Conservation (phyloP, 805 yeast genomes). For the Lachancea cidri region DNA sequence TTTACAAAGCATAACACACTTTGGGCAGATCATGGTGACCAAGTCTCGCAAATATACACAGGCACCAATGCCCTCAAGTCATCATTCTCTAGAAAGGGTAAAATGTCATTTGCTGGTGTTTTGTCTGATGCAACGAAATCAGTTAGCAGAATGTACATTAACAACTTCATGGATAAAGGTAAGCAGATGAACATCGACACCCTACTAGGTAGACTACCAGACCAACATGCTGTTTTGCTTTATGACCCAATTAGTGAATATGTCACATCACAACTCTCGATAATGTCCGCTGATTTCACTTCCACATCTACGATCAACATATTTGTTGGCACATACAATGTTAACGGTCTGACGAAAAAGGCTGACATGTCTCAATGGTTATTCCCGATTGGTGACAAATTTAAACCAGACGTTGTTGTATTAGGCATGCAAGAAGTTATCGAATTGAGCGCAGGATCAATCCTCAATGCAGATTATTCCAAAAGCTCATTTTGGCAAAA, state of each 20-base stretch:
- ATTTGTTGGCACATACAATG: slow-evolving; percentile 81
- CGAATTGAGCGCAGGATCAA: slow-evolving; percentile 87
- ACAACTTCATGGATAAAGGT: slow-evolving; percentile 88
- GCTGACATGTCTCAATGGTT: slow-evolving; percentile 71
- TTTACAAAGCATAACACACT: slow-evolving; percentile 72
- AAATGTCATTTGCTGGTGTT: slow-evolving; percentile 95
- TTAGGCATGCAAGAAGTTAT: slow-evolving; percentile 93
- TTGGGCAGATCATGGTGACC: slow-evolving; percentile 99
- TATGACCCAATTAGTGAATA: slow-evolving; percentile 87
- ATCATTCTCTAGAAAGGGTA: slow-evolving; percentile 89
- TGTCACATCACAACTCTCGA: slow-evolving; percentile 56
- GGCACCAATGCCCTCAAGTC: slow-evolving; percentile 97
- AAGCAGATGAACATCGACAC: slow-evolving; percentile 89
- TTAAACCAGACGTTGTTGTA: slow-evolving; percentile 74
- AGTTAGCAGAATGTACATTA: slow-evolving; percentile 90
- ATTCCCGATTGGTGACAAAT: slow-evolving; percentile 60
- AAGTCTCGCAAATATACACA: slow-evolving; percentile 89
- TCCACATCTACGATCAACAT: slow-evolving; percentile 54
- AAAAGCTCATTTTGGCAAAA: slow-evolving; percentile 76
- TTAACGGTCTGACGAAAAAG: slow-evolving; percentile 62
- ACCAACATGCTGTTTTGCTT: slow-evolving; percentile 63
- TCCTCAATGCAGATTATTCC: slow-evolving; percentile 78
- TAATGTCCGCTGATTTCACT: slow-evolving; percentile 47
- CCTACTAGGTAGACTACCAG: slow-evolving; percentile 72
- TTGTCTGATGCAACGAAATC: slow-evolving; percentile 96